Evolutionary conservation across 129 eudicot genomes (phyloP).

Genomic region (Dittrichia graveolens): DNA sequence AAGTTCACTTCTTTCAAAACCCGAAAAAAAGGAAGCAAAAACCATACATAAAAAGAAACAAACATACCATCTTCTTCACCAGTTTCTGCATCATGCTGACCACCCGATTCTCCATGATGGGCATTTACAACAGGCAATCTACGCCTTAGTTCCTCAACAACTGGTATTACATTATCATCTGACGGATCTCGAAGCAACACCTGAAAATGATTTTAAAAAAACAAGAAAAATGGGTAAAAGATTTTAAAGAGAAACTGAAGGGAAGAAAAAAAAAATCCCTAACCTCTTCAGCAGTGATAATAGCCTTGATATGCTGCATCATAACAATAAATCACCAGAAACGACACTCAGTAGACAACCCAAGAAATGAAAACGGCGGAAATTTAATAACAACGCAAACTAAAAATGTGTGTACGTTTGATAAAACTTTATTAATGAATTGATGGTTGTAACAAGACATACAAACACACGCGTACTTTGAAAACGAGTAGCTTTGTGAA

Average conservation of each 20-base stretch:
- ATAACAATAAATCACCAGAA: constrained; percentile 6
- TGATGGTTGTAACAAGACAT: constrained; percentile 5
- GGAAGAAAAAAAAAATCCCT: constrained; percentile 1
- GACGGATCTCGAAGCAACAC: constrained; percentile 87
- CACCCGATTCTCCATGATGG: constrained; percentile 43
- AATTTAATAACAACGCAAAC: neutral
- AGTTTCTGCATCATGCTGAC: constrained; percentile 61
- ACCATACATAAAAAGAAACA: neutral
- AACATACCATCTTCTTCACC: constrained; percentile 84
- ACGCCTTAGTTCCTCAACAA: constrained; percentile 81
- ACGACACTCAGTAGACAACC: constrained; percentile 20
- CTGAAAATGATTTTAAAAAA: constrained; percentile 34
- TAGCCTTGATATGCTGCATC: constrained; percentile 88
- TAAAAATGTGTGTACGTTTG: neutral
- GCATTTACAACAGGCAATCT: constrained; percentile 53
- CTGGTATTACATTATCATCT: constrained; percentile 83
- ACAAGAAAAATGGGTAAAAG: neutral
- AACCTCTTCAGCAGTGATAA: constrained; percentile 79
- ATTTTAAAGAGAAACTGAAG: neutral
- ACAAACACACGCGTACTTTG: neutral
- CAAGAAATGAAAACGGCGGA: neutral
- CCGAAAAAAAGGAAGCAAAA: neutral
- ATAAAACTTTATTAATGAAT: neutral
- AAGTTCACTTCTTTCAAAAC: neutral
- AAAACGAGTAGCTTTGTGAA: neutral